Base-by-base conservation (phyloP, 306 rosid genomes). In the Inga leiocalycina region DNA sequence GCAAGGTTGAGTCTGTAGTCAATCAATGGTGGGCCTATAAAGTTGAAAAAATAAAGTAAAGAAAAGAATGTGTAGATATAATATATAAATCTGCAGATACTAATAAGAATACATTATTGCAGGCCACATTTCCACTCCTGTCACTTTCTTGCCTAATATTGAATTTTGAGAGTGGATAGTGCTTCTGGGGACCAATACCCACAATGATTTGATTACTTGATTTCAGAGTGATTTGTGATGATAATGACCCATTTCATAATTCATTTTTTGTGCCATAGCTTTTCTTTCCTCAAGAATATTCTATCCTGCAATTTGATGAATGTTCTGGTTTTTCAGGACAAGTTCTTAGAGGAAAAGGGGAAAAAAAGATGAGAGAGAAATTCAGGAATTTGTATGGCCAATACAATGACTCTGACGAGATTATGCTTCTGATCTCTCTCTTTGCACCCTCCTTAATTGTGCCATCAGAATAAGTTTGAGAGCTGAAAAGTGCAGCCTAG, bases 161-260 rank as follows among this genome's bases (percentile, higher is more conserved):
- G 72, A 80, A 83, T 85, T 83, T 83, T 44, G 51, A 79, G 76
- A 80, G 89, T 81, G 83, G 86, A 64, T 83, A 84, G 82, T 83
- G 75, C 75, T 75, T 12, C 0, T 1, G n/a, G 78, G 84, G 84
- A 83, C 84, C 85, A 81, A 70, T 71, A 39, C 48, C 87, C 32
- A 24, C 46, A 44, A 43, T 62, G 10, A 65, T 32, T 15, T 20
- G 8, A 45, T 64, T 43, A 15, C 43, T 30, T 30, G 70, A 37
- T 78, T 69, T 82, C 66, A 51, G 62, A 74, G 32, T 85, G 73
- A 83, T 80, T 71, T 80, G 64, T 80, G 77, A 64, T 72, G 52
- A 77, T 39, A 73, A 77, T 43, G 57, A 82, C 39, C 59, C 8
- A 64, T 64, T 24, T 30, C 70, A 30, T 11, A 27, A 64, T 11